Conservation (phyloP, 768 basidiomycete genomes). For the Holtermanniella nyarrowii region DNA sequence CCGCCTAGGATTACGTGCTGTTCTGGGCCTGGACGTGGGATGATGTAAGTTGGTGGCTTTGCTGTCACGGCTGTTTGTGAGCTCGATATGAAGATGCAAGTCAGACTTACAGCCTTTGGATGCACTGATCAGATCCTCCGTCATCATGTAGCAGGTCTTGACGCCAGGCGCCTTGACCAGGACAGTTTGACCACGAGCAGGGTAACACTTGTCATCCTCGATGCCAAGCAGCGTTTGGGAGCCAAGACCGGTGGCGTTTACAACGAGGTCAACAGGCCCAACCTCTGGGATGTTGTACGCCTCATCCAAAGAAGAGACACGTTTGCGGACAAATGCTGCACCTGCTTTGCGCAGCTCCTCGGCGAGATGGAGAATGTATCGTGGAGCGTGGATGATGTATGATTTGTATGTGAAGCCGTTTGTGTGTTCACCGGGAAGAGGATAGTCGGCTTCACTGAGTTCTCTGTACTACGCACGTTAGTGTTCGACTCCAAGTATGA, state of each 20-base stretch:
- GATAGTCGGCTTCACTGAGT: slow-evolving; percentile 5
- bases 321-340: slow-evolving; percentile 45
- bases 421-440: slow-evolving; percentile 7
- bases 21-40: slow-evolving; percentile 48
- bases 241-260: slow-evolving; percentile 55
- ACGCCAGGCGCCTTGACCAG: slow-evolving; percentile 61
- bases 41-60: slow-evolving; percentile 49
- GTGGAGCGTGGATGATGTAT: slow-evolving; percentile 49
- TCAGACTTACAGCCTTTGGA: background rate
- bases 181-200: slow-evolving; percentile 76
- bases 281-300: slow-evolving; percentile 43
- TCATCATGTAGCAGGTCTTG: slow-evolving; percentile 35
- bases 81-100: background rate
- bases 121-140: background rate
- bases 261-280: slow-evolving; percentile 42
- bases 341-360: slow-evolving; percentile 42
- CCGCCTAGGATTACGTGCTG: slow-evolving; percentile 52
- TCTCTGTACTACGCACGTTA: background rate
- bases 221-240: slow-evolving; percentile 69
- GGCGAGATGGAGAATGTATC: slow-evolving; percentile 50
- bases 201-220: slow-evolving; percentile 60
- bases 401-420: slow-evolving; percentile 47
- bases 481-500: background rate
- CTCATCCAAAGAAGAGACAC: slow-evolving; percentile 48
- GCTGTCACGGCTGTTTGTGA: background rate